Conservation (phyloP, 148 eudicot genomes). For the Rheum nobile region DNA sequence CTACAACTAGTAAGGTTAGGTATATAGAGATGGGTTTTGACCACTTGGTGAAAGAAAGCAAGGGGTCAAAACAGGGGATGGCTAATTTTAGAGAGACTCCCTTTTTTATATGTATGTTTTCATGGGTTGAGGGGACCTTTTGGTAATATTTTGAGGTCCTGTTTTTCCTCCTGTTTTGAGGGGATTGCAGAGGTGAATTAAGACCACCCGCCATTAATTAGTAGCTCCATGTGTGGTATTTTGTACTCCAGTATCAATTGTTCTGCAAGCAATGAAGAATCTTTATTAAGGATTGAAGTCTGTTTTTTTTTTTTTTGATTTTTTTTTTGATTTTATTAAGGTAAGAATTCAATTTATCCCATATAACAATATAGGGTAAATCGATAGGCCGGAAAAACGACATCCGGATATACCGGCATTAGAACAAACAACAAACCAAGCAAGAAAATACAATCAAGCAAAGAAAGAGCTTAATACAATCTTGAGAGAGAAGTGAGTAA, state of each 20-base stretch:
- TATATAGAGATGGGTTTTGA: slow-evolving; percentile 4
- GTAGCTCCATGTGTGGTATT: neutral
- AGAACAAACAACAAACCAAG: too few relatives aligned
- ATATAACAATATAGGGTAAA: too few relatives aligned
- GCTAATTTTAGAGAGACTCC: neutral
- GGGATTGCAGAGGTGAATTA: neutral
- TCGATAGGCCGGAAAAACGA: too few relatives aligned
- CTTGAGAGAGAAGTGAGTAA: too few relatives aligned
- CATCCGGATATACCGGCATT: too few relatives aligned
- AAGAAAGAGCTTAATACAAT: too few relatives aligned
- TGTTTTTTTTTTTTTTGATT: too few relatives aligned
- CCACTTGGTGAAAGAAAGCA: neutral
- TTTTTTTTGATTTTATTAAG: too few relatives aligned
- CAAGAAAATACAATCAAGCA: too few relatives aligned
- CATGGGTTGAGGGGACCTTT: neutral
- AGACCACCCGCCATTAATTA: neutral
- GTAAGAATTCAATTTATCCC: too few relatives aligned
- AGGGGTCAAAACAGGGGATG: neutral
- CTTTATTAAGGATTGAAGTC: neutral
- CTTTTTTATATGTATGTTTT: neutral
- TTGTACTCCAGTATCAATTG: neutral
- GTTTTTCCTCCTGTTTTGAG: neutral
- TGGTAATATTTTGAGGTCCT: slow-evolving; percentile 6
- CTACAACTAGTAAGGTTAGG: neutral
- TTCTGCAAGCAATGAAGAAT: neutral